These are phyloP conservation scores for Daldinia grandis DNA, from an alignment of 495 filamentous ascomycete species.

Conservation along the genomic window DNA sequence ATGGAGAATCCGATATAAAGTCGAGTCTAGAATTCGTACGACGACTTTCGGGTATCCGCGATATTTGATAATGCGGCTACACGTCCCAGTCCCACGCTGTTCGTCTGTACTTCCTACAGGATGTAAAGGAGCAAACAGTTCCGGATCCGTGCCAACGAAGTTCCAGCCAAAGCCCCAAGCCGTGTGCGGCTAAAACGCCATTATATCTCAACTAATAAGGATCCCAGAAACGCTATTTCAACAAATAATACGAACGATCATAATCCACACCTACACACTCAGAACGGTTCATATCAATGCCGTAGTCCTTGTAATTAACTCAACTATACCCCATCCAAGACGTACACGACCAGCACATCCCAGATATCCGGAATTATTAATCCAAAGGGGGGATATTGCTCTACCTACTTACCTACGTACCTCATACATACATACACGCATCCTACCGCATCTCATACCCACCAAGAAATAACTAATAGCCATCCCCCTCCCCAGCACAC, in stretches of 20 bases:
- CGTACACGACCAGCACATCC: background rate
- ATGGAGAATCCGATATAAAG: conserved; percentile 47
- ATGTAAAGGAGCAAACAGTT: too few species aligned
- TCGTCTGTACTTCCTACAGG: too few species aligned
- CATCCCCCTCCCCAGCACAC: background rate
- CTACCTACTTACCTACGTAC: background rate
- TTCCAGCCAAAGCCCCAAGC: background rate
- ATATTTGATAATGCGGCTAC: background rate
- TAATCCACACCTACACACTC: background rate
- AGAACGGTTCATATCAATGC: background rate
- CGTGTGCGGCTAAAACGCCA: background rate
- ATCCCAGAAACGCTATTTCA: background rate
- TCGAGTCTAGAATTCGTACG: background rate
- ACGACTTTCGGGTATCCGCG: background rate
- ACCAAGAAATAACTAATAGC: background rate
- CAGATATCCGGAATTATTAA: background rate
- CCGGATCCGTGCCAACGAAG: background rate
- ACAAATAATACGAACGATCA: background rate
- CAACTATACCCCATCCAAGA: background rate
- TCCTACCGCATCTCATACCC: background rate
- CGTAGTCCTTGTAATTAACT: background rate
- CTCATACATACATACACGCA: background rate
- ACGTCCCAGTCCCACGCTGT: background rate
- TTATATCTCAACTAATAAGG: background rate
- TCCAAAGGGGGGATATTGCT: background rate